Evolutionary conservation across 345 rosid genomes (phyloP), one percentile per base, ranked within the genome.

Genomic region (Nephelium lappaceum): DNA sequence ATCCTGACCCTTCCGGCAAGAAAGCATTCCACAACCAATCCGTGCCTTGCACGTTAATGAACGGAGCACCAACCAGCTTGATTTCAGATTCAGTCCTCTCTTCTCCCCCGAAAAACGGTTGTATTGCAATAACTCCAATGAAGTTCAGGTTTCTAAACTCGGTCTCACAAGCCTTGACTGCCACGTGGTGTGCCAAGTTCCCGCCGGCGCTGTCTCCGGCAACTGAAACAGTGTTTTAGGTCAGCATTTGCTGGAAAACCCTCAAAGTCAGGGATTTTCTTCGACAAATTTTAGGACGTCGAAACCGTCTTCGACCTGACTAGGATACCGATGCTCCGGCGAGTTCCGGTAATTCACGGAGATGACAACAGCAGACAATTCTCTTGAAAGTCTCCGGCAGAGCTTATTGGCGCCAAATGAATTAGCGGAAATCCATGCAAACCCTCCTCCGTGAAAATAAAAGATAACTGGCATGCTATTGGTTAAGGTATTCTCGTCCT

Each of bases 391-490:
- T 6, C 89, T 63, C 21, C 70, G 78, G 67, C 89, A 87, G 23
- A 81, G 78, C n/a, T 61, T 67, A 25, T 84, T 74, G 80, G 78
- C 77, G 25, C 11, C 19, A 3, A 39, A 31, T 18, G 78, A 80
- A 8, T 79, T 67, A 19, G 89, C 78, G 31, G 78, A 78, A 18
- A 84, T 72, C 41, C 67, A 87, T 11, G 83, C 67, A 61, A 87
- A 84, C 0, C 89, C 87, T 21, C 87, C 89, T 8, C 89, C 87
- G 10, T 86, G 89, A 68, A 84, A 86, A 61, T 76, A 84, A 62
- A 84, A 24, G 39, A 87, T 43, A 7, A 84, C 60, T 0, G 87
- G 87, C 15, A 87, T 36, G 51, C 10, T 8, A 42, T 12, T 6
- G 10, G 5, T 7, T 23, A 24, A 5, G 14, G 5, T 60, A 8